Percentiles rank a stretch among this genome's conserved stretches.
Evolutionary conservation across 345 rosid species (phyloP).

Genomic region (Gynandropsis gynandra): DNA sequence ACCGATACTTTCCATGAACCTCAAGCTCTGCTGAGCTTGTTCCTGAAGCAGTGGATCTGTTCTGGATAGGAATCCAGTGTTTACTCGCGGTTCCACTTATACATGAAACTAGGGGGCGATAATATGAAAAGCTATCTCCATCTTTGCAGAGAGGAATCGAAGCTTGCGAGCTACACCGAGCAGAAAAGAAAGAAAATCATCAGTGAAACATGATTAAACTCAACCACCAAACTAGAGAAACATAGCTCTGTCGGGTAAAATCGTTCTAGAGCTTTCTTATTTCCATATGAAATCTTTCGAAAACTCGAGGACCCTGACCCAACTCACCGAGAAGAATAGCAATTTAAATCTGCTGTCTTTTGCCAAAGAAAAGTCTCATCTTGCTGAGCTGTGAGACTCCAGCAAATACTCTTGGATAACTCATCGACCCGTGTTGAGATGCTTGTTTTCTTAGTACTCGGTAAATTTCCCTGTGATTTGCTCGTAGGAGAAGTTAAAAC

Average conservation of each 20-base stretch:
- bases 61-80: conserved; percentile 85
- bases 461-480: conserved; percentile 48
- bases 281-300: too few relatives aligned
- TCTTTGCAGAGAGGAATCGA: conserved; percentile 64
- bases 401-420: conserved; percentile 67
- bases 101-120: conserved; percentile 77
- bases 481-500: conserved; percentile 72
- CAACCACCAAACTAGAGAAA: neutral
- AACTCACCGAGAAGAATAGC: conserved; percentile 68
- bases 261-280: too few relatives aligned
- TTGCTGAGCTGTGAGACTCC: conserved; percentile 89
- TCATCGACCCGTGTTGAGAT: conserved; percentile 50
- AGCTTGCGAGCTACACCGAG: conserved; percentile 39
- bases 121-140: conserved; percentile 54
- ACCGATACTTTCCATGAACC: conserved; percentile 75
- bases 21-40: conserved; percentile 56
- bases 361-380: conserved; percentile 96
- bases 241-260: neutral
- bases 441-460: conserved; percentile 45
- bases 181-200: conserved; percentile 15
- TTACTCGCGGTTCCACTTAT: conserved; percentile 69
- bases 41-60: conserved; percentile 53
- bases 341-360: conserved; percentile 56
- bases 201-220: neutral
- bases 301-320: neutral